phyloP scores from a whole-genome alignment of 345 rosid genomes.

The Euphorbia pulcherrima region DNA sequence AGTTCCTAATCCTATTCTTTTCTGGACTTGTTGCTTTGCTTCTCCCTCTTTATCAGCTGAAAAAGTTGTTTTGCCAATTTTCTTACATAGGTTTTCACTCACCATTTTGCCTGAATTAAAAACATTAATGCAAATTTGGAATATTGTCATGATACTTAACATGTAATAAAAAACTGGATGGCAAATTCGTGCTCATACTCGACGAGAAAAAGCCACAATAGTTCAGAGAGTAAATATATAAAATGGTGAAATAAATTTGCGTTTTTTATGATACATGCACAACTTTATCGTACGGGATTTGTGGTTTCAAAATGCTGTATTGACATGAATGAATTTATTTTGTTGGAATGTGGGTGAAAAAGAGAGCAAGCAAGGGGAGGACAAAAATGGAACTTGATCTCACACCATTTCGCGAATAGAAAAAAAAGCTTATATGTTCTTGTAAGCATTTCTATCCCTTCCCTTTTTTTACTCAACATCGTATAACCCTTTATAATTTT shows the following conservation, averaged over 20 bases:
- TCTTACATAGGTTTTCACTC: neutral
- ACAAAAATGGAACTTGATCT: constrained; percentile 70
- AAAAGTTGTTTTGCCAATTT: neutral
- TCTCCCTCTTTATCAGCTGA: neutral
- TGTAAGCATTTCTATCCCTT: constrained; percentile 5
- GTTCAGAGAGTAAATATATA: too few relatives aligned
- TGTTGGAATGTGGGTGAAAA: constrained; percentile 4
- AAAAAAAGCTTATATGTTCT: neutral
- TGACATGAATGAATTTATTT: constrained; percentile 8
- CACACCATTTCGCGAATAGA: constrained; percentile 56
- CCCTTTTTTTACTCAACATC: too few relatives aligned
- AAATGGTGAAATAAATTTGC: neutral
- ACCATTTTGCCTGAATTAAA: neutral
- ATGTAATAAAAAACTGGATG: too few relatives aligned
- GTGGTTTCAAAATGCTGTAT: neutral
- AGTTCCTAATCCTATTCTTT: neutral
- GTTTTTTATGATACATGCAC: neutral
- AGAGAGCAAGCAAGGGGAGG: constrained; percentile 92
- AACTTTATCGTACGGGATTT: neutral
- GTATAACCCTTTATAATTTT: too few relatives aligned
- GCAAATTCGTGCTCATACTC: too few relatives aligned
- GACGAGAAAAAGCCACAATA: too few relatives aligned
- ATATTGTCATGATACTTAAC: too few relatives aligned
- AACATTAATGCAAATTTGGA: neutral
- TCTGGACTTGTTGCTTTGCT: neutral